Evolutionary conservation across 208 protist genomes (phyloP).

Genomic region (Trypanosoma mega): DNA sequence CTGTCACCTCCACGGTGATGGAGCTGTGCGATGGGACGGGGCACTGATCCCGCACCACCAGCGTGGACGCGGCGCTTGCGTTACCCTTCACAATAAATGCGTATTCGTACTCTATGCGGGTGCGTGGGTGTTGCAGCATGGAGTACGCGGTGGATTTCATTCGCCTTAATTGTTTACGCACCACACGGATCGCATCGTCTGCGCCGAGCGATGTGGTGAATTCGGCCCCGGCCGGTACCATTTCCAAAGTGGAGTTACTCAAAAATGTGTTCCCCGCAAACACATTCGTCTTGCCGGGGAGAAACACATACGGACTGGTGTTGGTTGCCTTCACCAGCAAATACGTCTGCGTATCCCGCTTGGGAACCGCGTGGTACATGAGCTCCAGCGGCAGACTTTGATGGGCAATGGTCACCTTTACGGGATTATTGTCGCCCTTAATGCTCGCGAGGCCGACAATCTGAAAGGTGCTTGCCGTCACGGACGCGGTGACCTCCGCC

Average conservation of each 20-base stretch:
- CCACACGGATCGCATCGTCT: constrained; percentile 40
- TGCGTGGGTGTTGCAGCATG: constrained; percentile 6
- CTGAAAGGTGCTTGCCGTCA: constrained; percentile 36
- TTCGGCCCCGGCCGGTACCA: constrained; percentile 42
- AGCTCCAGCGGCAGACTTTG: constrained; percentile 35
- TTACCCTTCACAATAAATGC: constrained; percentile 25
- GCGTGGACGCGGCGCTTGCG: constrained; percentile 17
- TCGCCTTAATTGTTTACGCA: constrained; percentile 23
- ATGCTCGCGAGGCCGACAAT: constrained; percentile 42
- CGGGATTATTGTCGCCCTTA: constrained; percentile 41
- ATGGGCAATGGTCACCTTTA: constrained; percentile 42
- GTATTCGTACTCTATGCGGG: constrained; percentile 18
- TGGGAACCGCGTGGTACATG: constrained; percentile 39
- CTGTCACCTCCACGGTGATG: constrained; percentile 29
- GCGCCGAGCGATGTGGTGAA: constrained; percentile 47
- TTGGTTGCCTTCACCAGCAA: constrained; percentile 43
- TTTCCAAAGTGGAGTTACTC: constrained; percentile 35
- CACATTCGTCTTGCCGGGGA: constrained; percentile 43
- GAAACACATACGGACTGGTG: constrained; percentile 44
- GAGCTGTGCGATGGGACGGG: constrained; percentile 41
- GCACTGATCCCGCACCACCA: constrained; percentile 60
- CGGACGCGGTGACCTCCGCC: constrained; percentile 24
- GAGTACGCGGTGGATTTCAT: constrained; percentile 3
- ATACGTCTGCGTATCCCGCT: constrained; percentile 31
- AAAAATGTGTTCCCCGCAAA: constrained; percentile 54